Conservation (phyloP, 805 yeast species). For the Teunomyces tritomae region DNA sequence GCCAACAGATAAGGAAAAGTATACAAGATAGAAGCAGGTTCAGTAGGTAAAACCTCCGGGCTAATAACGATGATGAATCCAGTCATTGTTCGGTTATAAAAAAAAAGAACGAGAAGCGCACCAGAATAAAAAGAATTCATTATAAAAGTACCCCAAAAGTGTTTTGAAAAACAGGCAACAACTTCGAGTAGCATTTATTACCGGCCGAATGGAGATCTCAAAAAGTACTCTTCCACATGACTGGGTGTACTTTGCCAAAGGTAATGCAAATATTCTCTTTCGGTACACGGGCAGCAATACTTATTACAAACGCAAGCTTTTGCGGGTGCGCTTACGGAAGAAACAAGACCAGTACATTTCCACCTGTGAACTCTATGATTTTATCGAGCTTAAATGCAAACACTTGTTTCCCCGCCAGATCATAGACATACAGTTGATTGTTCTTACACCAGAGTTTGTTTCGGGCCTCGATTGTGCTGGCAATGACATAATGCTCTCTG, state of each 20-base stretch:
- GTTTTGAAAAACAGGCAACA: background rate
- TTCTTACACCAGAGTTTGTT: constrained; percentile 29
- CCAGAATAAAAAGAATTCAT: background rate
- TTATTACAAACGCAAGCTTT: constrained; percentile 32
- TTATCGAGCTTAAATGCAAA: constrained; percentile 34
- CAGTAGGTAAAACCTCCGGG: background rate
- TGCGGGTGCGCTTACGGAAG: constrained; percentile 37
- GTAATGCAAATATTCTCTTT: constrained; percentile 50
- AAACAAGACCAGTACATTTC: constrained; percentile 33
- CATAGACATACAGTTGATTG: constrained; percentile 32
- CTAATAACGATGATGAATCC: background rate
- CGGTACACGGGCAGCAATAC: constrained; percentile 35
- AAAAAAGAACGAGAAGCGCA: background rate
- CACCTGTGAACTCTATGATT: constrained; percentile 41
- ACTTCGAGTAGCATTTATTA: background rate
- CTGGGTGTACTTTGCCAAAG: constrained; percentile 48
- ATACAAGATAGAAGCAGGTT: too few relatives aligned
- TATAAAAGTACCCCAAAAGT: background rate
- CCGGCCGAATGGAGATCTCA: constrained; percentile 31
- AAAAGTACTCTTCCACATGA: constrained; percentile 28
- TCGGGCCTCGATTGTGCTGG: constrained; percentile 25
- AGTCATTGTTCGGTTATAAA: background rate
- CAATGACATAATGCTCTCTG: constrained; percentile 32
- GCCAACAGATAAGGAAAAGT: too few relatives aligned
- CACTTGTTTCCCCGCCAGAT: constrained; percentile 28